Percentiles rank a stretch among this genome's conserved stretches.
Evolutionary conservation across 495 filamentous ascomycete genomes (phyloP).

Genomic region (Aspergillus incahuasiensis): DNA sequence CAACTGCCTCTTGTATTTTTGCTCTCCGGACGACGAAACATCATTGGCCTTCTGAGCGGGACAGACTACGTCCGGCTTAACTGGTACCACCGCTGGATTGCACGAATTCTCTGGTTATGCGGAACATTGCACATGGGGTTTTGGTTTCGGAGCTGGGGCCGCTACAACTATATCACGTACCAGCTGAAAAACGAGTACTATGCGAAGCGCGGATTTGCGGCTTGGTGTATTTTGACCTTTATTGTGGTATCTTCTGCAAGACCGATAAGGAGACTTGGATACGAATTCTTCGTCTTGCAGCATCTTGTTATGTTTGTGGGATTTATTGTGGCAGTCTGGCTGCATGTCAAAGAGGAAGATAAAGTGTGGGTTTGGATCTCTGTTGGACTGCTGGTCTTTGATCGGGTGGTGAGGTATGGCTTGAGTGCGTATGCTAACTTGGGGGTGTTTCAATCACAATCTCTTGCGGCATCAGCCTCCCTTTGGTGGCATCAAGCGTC

Average conservation of each 20-base stretch:
- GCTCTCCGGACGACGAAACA: slow-evolving; percentile 71
- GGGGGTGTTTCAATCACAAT: too few relatives aligned
- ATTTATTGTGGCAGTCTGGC: slow-evolving; percentile 60
- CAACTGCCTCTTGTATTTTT: slow-evolving; percentile 80
- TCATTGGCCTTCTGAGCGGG: slow-evolving; percentile 64
- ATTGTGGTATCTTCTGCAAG: slow-evolving; percentile 63
- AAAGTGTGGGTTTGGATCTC: slow-evolving; percentile 66
- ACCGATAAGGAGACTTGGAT: slow-evolving; percentile 62
- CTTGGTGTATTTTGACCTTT: slow-evolving; percentile 71
- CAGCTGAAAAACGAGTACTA: slow-evolving; percentile 62
- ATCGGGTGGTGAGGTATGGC: slow-evolving; percentile 54
- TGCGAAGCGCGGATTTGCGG: slow-evolving; percentile 63
- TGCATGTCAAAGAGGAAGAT: slow-evolving; percentile 56
- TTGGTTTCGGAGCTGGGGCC: slow-evolving; percentile 65
- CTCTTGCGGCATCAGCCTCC: too few relatives aligned
- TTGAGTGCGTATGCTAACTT: slow-evolving; percentile 26
- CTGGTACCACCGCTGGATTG: slow-evolving; percentile 80
- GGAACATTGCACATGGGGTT: slow-evolving; percentile 70
- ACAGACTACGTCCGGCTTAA: slow-evolving; percentile 72
- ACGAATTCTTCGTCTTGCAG: slow-evolving; percentile 80
- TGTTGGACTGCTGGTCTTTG: slow-evolving; percentile 64
- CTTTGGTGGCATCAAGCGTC: too few relatives aligned
- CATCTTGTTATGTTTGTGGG: slow-evolving; percentile 65
- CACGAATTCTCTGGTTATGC: slow-evolving; percentile 69
- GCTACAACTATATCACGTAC: slow-evolving; percentile 55